Evolutionary conservation across 345 rosid species (phyloP).

Genomic region (Syzygium aqueum): DNA sequence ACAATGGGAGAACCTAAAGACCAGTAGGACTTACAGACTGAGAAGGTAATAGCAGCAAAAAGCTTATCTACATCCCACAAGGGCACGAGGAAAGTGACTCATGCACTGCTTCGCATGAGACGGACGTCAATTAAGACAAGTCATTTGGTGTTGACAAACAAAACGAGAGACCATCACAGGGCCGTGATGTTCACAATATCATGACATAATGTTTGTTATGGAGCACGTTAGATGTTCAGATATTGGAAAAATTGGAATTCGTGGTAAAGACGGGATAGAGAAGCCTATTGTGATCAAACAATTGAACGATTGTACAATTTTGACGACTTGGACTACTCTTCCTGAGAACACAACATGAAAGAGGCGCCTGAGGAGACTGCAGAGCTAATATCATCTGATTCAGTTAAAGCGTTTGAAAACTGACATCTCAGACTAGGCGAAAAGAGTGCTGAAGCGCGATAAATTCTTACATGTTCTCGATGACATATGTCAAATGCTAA

Average conservation of each 20-base stretch:
- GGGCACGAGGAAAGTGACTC: background rate
- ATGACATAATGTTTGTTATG: background rate
- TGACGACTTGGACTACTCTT: background rate
- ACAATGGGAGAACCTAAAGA: background rate
- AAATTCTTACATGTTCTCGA: no score
- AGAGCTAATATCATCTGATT: fast-evolving
- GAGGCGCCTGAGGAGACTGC: background rate
- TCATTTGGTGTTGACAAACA: background rate
- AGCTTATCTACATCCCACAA: background rate
- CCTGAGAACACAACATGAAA: background rate
- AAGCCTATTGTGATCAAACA: background rate
- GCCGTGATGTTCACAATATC: background rate
- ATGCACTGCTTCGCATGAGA: background rate
- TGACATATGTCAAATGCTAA: no score
- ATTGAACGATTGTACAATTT: fast-evolving
- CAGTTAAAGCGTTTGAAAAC: no score
- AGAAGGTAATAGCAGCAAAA: background rate
- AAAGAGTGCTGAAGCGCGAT: no score
- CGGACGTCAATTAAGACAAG: background rate
- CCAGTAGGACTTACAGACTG: background rate
- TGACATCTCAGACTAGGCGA: no score
- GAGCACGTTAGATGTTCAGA: background rate
- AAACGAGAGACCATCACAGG: background rate
- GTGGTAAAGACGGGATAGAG: background rate
- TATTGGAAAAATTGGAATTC: background rate